Evolutionary conservation across 768 basidiomycete genomes (phyloP), one percentile per base, ranked within the genome.

Genomic region (Leccinum fibrillosum): DNA sequence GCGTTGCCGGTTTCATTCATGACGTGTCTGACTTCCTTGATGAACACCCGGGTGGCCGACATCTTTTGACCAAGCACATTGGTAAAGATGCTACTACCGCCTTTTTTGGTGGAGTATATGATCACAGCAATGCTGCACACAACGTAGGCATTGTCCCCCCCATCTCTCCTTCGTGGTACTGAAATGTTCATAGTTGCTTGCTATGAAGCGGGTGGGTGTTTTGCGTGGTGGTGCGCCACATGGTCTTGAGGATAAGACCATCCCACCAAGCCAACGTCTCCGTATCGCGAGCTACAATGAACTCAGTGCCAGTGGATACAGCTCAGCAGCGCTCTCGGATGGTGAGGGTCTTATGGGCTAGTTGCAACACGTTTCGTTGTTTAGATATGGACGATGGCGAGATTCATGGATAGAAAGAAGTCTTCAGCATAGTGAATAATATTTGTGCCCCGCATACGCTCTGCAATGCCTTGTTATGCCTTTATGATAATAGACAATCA

Each of bases 31-130:
- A 80, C 17, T 97, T 96, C 77, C 81, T 90, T 57, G 89, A 94
- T 45, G 92, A 96, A 61, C 94, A 97, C 69, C 94, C 94, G 4
- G 94, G 94, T 63, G 94, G 94, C 13, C 84, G 87, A 3, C 91
- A 94, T 68, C 76, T 93, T 26, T 76, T 98, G 58, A 82, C 85
- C 64, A 90, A 90, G 73, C 82, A 88, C 72, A 89, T 94, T 64
- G 94, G 94, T 56, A 90, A 85, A 71, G 94, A 96, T 66, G 94
- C 90, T 3, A 93, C 93, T 3, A 91, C 92, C 0, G 93, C 94
- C 6, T 97, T 96, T 81, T 94, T 96, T 66, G 94, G 94, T 60
- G 91, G 90, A 58, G 88, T 94, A 1, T 92, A 92, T 67, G 89
- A 90, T 63, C 92, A 93, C 67, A 91, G 89, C 30, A 93, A 93